Percentiles rank a stretch among this genome's conserved stretches.
Evolutionary conservation across 1,284 basidiomycete species (phyloP).

Genomic region (Rhodotorula sp.): DNA sequence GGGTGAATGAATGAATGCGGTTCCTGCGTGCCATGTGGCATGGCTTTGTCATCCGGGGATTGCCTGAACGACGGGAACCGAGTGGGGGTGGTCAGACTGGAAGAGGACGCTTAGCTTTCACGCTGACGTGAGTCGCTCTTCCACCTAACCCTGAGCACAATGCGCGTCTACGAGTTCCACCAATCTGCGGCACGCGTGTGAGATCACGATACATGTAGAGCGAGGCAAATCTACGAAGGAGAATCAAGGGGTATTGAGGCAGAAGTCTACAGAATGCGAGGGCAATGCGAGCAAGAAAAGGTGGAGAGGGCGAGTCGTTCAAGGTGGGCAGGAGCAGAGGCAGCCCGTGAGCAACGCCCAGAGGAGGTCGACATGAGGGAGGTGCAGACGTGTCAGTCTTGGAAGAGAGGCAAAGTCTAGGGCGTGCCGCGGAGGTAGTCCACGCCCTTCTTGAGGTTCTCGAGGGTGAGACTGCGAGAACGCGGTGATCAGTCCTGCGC

Average conservation of each 20-base stretch:
- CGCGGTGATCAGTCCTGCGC: too few relatives aligned
- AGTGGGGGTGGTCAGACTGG: too few relatives aligned
- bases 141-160: too few relatives aligned
- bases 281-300: neutral
- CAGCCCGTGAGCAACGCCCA: too few relatives aligned
- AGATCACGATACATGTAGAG: neutral
- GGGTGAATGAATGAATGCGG: too few relatives aligned
- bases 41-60: too few relatives aligned
- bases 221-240: neutral
- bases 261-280: neutral
- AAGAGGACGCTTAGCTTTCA: too few relatives aligned
- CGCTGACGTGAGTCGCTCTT: too few relatives aligned
- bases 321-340: neutral
- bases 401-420: neutral
- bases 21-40: too few relatives aligned
- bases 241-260: neutral
- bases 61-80: too few relatives aligned
- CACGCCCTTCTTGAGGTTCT: conserved; percentile 35
- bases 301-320: neutral
- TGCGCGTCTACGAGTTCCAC: too few relatives aligned
- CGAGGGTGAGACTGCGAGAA: conserved; percentile 37
- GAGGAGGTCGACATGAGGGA: neutral
- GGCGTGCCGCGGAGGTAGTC: conserved; percentile 22
- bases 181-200: neutral
- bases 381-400: too few relatives aligned